Conservation (phyloP, 768 basidiomycete genomes). For the Tulasnella sp. region DNA sequence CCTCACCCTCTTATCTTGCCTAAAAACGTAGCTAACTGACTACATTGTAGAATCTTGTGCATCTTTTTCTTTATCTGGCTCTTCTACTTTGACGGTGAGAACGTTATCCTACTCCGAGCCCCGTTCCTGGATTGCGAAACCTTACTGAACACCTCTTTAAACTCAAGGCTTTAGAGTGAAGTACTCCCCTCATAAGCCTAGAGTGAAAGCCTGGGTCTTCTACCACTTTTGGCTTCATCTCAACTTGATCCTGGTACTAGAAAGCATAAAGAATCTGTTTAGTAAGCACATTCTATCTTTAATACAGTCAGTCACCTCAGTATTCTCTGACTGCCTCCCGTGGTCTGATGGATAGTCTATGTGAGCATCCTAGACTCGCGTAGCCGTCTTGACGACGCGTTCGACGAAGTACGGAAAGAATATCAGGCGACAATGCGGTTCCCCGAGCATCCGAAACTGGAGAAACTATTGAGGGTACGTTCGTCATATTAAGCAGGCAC, state of each 20-base stretch:
- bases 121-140: too few relatives aligned
- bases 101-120: too few relatives aligned
- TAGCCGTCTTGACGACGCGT: neutral
- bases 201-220: neutral
- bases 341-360: neutral
- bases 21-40: neutral
- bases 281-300: neutral
- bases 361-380: neutral
- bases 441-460: neutral
- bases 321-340: neutral
- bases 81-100: neutral
- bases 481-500: neutral
- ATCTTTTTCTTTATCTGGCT: neutral
- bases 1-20: neutral
- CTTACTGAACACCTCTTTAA: too few relatives aligned
- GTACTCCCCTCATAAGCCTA: too few relatives aligned
- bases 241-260: neutral
- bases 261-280: neutral
- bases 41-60: neutral
- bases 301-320: neutral
- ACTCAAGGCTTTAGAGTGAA: neutral
- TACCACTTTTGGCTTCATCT: neutral
- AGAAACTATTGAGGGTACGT: neutral
- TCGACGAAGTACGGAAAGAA: neutral
- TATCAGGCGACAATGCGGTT: too few relatives aligned